Evolutionary conservation across 2,329 filamentous ascomycete species (phyloP).

Genomic region (Fusarium torreyae): DNA sequence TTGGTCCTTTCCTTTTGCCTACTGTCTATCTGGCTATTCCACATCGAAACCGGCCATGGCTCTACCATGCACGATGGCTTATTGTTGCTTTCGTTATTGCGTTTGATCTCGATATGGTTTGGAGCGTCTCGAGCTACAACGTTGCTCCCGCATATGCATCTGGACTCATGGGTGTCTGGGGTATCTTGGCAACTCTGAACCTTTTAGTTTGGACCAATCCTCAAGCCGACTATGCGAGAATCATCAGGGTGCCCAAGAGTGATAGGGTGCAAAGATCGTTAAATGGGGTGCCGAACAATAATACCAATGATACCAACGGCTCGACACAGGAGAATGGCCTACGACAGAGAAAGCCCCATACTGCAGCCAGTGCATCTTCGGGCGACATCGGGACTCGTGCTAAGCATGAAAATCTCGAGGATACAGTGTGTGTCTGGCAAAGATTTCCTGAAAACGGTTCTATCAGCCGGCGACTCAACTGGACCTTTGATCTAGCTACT

Average conservation of each 20-base stretch:
- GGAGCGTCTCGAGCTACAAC: constrained; percentile 64
- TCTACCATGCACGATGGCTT: constrained; percentile 65
- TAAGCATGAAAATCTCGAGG: constrained; percentile 35
- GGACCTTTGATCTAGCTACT: constrained; percentile 69
- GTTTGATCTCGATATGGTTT: constrained; percentile 62
- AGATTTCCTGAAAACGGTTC: constrained; percentile 67
- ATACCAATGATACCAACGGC: neutral
- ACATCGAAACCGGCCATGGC: constrained; percentile 65
- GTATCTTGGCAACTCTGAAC: constrained; percentile 64
- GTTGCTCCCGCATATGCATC: constrained; percentile 65
- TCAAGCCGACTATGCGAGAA: constrained; percentile 70
- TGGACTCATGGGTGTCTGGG: constrained; percentile 67
- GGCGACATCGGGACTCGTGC: neutral
- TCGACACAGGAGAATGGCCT: constrained; percentile 20
- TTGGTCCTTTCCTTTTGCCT: constrained; percentile 65
- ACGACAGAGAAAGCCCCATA: constrained; percentile 36
- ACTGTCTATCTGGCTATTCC: constrained; percentile 70
- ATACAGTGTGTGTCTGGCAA: constrained; percentile 72
- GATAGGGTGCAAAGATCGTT: neutral
- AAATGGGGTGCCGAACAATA: neutral
- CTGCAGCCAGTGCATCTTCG: constrained; percentile 4
- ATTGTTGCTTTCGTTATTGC: constrained; percentile 61
- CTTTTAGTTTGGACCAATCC: constrained; percentile 69
- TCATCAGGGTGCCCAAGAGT: constrained; percentile 55
- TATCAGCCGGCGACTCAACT: constrained; percentile 66